phyloP scores from a whole-genome alignment of 2,329 filamentous ascomycete species.

The Colletotrichum sp. region DNA sequence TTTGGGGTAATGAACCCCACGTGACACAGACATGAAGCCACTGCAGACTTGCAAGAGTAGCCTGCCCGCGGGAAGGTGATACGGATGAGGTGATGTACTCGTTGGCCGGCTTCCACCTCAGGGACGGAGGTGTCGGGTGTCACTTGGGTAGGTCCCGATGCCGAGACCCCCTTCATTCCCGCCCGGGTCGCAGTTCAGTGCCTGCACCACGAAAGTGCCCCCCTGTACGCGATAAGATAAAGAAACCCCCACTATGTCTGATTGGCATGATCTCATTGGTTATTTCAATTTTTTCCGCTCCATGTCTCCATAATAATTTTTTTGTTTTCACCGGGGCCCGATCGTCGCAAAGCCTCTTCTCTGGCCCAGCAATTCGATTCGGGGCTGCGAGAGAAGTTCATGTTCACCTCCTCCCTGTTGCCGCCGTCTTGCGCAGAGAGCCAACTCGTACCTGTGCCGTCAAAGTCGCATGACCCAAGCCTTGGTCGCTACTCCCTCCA shows the following conservation, averaged over 20 bases:
- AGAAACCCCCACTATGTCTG: not conserved
- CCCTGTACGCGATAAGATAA: not conserved
- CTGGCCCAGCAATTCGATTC: not conserved
- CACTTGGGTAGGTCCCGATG: not conserved
- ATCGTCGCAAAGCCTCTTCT: not conserved
- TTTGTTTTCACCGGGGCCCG: slow-evolving; percentile 12
- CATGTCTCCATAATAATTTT: slow-evolving; percentile 19
- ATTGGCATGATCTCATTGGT: not conserved
- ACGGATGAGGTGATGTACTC: not conserved
- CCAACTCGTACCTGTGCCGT: not conserved
- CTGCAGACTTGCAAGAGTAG: not conserved
- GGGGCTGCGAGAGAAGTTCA: not conserved
- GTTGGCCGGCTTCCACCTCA: not conserved
- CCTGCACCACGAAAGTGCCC: not conserved
- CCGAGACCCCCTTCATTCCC: not conserved
- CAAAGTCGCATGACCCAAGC: not conserved
- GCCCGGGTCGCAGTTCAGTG: not conserved
- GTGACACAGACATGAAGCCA: not conserved
- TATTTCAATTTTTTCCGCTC: slow-evolving; percentile 6
- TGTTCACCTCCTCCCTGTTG: not conserved
- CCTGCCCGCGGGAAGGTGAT: not conserved
- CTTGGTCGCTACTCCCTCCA: not conserved
- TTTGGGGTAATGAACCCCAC: not conserved
- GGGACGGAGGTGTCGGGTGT: not conserved
- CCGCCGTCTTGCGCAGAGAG: not conserved